phyloP scores from a whole-genome alignment of 768 basidiomycete species.

The Nevesoporus exiguus region DNA sequence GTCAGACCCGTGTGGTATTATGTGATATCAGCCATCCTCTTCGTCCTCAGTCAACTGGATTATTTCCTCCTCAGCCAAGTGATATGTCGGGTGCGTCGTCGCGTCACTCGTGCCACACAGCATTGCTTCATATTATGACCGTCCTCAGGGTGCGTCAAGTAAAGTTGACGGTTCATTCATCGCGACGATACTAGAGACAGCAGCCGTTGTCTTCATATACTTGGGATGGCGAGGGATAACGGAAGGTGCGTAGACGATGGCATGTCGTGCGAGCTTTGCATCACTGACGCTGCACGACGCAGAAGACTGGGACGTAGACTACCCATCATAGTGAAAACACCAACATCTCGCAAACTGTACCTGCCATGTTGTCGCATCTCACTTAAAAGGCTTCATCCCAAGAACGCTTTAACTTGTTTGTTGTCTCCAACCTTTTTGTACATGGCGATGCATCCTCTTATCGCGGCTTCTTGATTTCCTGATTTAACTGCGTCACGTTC shows the following conservation, averaged over 20 bases:
- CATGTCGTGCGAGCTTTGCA: background rate
- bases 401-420: slow-evolving; percentile 6
- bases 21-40: slow-evolving; percentile 66
- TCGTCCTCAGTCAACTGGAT: slow-evolving; percentile 76
- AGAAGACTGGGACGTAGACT: slow-evolving; percentile 54
- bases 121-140: slow-evolving; percentile 9
- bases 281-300: slow-evolving; percentile 5
- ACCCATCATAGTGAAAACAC: slow-evolving; percentile 32
- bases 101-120: background rate
- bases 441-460: slow-evolving; percentile 6
- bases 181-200: slow-evolving; percentile 80
- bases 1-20: slow-evolving; percentile 78
- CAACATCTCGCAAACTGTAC: background rate
- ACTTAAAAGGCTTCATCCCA: background rate
- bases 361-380: background rate
- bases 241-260: slow-evolving; percentile 55
- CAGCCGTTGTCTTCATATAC: slow-evolving; percentile 62
- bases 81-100: slow-evolving; percentile 60
- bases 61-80: slow-evolving; percentile 78
- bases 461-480: background rate
- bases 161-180: slow-evolving; percentile 87
- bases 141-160: slow-evolving; percentile 51
- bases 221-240: slow-evolving; percentile 87
- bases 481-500: background rate
- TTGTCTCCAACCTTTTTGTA: slow-evolving; percentile 4